Evolutionary conservation across 345 rosid genomes (phyloP).

Genomic region (Zanthoxylum bungeanum): DNA sequence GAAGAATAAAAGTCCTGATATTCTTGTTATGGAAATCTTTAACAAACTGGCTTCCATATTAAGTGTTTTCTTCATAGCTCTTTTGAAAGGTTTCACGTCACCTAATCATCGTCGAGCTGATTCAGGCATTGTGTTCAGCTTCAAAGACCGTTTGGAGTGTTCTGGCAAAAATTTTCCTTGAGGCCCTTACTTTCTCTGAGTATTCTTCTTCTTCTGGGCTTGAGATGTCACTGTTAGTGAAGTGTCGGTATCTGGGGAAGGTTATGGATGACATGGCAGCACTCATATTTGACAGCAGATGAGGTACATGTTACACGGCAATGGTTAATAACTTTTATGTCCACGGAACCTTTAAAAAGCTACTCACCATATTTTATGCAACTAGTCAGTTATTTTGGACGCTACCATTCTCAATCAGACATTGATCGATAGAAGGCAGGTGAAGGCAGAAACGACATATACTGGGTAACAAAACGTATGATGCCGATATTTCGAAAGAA

Average conservation of each 20-base stretch:
- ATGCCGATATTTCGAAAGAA: too few species aligned
- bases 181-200: slow-evolving; percentile 82
- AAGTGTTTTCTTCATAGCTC: slow-evolving; percentile 72
- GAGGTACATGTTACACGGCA: slow-evolving; percentile 75
- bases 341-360: slow-evolving; percentile 84
- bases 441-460: too few species aligned
- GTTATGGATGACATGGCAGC: slow-evolving; percentile 82
- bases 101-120: slow-evolving; percentile 93
- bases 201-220: slow-evolving; percentile 54
- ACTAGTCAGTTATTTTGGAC: slow-evolving; percentile 92
- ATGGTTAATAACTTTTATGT: slow-evolving; percentile 94
- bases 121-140: slow-evolving; percentile 67
- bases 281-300: slow-evolving; percentile 74
- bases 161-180: slow-evolving; percentile 73
- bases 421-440: slow-evolving; percentile 62
- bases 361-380: slow-evolving; percentile 91
- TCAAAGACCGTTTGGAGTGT: slow-evolving; percentile 85
- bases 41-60: slow-evolving; percentile 68
- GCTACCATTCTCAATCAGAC: slow-evolving; percentile 47
- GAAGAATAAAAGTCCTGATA: slow-evolving; percentile 77
- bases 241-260: slow-evolving; percentile 92
- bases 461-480: too few species aligned
- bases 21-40: slow-evolving; percentile 62
- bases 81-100: slow-evolving; percentile 87
- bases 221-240: slow-evolving; percentile 61